Evolutionary conservation across 1,284 basidiomycete species (phyloP), one percentile per base, ranked within the genome.

Genomic region (Coniferiporia sulphurascens): DNA sequence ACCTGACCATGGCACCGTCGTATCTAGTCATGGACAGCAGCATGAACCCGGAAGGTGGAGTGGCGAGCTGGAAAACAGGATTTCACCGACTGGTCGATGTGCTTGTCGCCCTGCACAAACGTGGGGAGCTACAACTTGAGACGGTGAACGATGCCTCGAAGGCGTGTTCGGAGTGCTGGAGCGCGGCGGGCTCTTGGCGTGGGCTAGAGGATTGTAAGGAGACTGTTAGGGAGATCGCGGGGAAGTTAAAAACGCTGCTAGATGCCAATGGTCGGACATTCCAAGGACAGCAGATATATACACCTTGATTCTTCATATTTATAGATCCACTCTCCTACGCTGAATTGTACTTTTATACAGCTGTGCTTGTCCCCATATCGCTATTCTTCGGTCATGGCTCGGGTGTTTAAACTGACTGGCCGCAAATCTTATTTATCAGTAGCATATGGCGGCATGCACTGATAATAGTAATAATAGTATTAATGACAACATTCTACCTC

Each of bases 161-260:
- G 65, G 87, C 89, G 6, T 91, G 89, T 68, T 89, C 88, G 3
- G 89, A 91, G 69, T 90, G 89, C 70, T 91, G 89, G 89, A 83
- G 78, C 15, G 81, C 84, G 4, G 81, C 84, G 0, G 82, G 81
- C 0, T 80, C 81, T 15, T 91, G 86, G 85, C 74, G 79, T 35
- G 85, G 83, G 17, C 71, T 90, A 62, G 81, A 83, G 48, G 80
- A 81, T 27, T 82, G 81, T 65, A 76, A 81, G 60, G 81, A 82
- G 12, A 77, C 78, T 4, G 81, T 91, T 22, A 76, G 79, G 53
- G 79, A 75, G 48, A 78, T 85, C 36, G 88, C 85, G 13, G 72
- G 71, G 44, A 84, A 81, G 67, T 73, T 91, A 65, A 85, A 84
- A 70, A 79, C 73, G 56, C 70, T 91, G 49, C 71, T 90, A 58